Base-by-base conservation (phyloP, 2,329 filamentous ascomycete genomes). In the Ascochyta pisi region DNA sequence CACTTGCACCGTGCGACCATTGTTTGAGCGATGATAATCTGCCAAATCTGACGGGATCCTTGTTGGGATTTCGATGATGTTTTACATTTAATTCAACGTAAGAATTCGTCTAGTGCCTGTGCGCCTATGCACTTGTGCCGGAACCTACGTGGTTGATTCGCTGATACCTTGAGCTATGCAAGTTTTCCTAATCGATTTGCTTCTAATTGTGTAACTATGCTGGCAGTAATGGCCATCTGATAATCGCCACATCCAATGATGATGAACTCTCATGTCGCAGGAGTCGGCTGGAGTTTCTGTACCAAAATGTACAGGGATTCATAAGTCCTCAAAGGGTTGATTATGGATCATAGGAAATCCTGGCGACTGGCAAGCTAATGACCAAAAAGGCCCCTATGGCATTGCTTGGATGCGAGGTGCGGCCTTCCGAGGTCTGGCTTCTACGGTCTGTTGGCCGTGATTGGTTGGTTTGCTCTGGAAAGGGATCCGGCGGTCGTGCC, bases 1-100 rank as follows among this genome's bases (percentile, higher is more conserved):
- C 24, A 42, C 38, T 43, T 47, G 47, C 37, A 47, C 53, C 53
- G 53, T 51, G 47, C 53, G 38, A 29, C 53, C 47, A 47, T 56
- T 51, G 37, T 48, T 51, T 51, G 53, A 51, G 47, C 42, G 53
- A 47, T 50, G 31, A 39, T 47, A 39, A 29, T 35, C 12, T 43
- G 37, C 42, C 29, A 50, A 27, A 47, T 51, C 34, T 34, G 38
- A 23, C 23, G 4, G 8, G 31, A 51, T 19, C 31, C 33, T 38
- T 27, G 53, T 39, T 56, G 35, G 29, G 40, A 45, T 29, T 26
- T 50, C 12, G 16, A 42, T 16, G 16, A 42, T 16, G 23, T 16
- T 31, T 42, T 42, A 46, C 40, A 42, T 46, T 50, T 29, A 35
- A 50, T 40, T 51, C 33, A 47, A 43, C 37, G 26, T 39, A 24